Conservation (phyloP, 176 grass and related monocot genomes). For the Phragmites australis region DNA sequence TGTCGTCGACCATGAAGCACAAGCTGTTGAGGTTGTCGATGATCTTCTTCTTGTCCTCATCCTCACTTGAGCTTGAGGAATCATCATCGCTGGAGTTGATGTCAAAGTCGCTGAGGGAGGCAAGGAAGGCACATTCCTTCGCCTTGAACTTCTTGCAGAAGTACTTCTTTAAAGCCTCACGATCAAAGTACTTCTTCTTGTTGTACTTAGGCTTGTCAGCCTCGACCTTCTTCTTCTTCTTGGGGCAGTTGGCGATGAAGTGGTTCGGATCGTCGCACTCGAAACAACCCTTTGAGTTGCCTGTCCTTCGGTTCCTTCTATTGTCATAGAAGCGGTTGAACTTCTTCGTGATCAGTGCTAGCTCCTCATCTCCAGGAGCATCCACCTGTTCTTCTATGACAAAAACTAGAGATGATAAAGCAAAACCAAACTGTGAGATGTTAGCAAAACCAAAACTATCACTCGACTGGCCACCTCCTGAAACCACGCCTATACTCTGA, state of each 20-base stretch:
- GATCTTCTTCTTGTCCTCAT: background rate
- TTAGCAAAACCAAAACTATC: background rate
- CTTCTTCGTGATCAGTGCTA: background rate
- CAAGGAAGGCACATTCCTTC: background rate
- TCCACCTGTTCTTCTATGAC: background rate
- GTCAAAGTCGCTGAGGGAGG: background rate
- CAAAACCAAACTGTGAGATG: background rate
- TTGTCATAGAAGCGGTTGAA: background rate
- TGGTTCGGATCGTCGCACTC: background rate
- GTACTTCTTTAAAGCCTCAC: too few relatives aligned
- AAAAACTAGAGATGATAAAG: background rate
- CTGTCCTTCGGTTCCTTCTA: background rate
- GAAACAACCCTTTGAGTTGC: background rate
- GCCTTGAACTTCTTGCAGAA: background rate
- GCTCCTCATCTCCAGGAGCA: background rate
- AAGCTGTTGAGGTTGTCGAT: background rate
- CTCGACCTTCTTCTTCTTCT: too few relatives aligned
- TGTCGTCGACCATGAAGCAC: too few relatives aligned
- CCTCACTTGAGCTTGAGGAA: background rate
- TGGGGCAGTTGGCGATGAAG: too few relatives aligned
- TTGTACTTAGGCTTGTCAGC: background rate
- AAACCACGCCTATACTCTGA: background rate
- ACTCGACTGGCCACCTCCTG: background rate
- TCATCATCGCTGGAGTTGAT: background rate
- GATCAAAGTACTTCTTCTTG: background rate